Percentiles rank a stretch among this genome's conserved stretches.
These are phyloP conservation scores for Plasmodium yoelii DNA, from an alignment of 169 alveolate genomes.

Conservation along the genomic window DNA sequence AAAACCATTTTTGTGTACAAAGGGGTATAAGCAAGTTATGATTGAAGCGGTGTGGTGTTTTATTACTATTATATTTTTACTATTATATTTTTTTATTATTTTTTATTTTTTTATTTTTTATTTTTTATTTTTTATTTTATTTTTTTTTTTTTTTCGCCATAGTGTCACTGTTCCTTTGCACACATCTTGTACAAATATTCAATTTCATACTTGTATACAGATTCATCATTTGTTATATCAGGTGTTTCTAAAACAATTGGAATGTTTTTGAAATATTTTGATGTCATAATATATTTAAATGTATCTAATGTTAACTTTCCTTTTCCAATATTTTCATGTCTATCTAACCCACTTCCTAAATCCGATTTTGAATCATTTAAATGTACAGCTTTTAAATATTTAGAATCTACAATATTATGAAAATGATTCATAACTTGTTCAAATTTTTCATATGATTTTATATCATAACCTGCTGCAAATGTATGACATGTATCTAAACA, in stretches of 20 bases:
- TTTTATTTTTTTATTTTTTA: too few relatives aligned
- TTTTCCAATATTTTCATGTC: constrained; percentile 92
- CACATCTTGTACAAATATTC: constrained; percentile 81
- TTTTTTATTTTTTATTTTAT: too few relatives aligned
- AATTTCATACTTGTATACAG: constrained; percentile 88
- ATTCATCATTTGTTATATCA: constrained; percentile 86
- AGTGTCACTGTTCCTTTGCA: constrained; percentile 21
- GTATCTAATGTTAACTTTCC: constrained; percentile 90
- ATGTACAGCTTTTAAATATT: constrained; percentile 90
- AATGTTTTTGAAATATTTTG: constrained; percentile 87
- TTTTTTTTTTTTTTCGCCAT: background rate
- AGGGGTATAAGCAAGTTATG: background rate
- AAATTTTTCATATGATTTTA: constrained; percentile 85
- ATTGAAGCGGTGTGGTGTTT: background rate
- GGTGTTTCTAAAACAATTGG: constrained; percentile 93
- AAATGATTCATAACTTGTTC: constrained; percentile 88
- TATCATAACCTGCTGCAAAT: constrained; percentile 93
- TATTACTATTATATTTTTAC: too few relatives aligned
- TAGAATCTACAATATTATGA: constrained; percentile 86
- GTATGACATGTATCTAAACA: constrained; percentile 94
- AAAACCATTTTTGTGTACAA: constrained; percentile 74
- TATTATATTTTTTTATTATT: too few relatives aligned
- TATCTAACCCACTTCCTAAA: constrained; percentile 90
- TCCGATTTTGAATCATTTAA: constrained; percentile 92
- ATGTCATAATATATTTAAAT: constrained; percentile 88